phyloP scores from a whole-genome alignment of 2,329 filamentous ascomycete genomes.

The Aspergillus neoniger region DNA sequence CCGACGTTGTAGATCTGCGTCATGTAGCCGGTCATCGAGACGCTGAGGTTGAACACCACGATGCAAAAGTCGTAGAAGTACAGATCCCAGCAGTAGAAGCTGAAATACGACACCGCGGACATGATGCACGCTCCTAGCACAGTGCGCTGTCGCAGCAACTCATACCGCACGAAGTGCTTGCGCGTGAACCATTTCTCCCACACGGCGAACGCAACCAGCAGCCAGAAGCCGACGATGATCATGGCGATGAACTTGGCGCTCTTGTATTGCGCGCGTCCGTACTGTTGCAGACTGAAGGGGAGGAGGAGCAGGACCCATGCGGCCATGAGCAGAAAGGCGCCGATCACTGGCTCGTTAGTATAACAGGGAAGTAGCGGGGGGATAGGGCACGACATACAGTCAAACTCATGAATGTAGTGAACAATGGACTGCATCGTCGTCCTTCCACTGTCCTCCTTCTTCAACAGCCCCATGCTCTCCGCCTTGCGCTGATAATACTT shows the following conservation, averaged over 20 bases:
- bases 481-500: conserved; percentile 62
- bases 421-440: conserved; percentile 50
- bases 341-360: conserved; percentile 23
- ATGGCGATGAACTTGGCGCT: conserved; percentile 53
- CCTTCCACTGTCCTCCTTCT: conserved; percentile 47
- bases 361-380: conserved; percentile 31
- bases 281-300: conserved; percentile 59
- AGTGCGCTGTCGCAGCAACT: conserved; percentile 53
- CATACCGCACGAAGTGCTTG: conserved; percentile 57
- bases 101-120: conserved; percentile 50
- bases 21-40: conserved; percentile 50
- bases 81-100: conserved; percentile 55
- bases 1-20: conserved; percentile 57
- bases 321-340: conserved; percentile 46
- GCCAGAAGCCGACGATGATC: conserved; percentile 54
- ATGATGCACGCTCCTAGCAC: conserved; percentile 56
- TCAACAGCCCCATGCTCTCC: conserved; percentile 54
- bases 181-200: conserved; percentile 59
- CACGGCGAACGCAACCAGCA: conserved; percentile 56
- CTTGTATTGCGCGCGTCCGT: conserved; percentile 42
- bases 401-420: conserved; percentile 65
- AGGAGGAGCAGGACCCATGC: conserved; percentile 66
- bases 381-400: conserved; percentile 54
- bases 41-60: conserved; percentile 52
- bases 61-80: conserved; percentile 58